These are phyloP conservation scores for Gossypium longicalyx DNA, from an alignment of 345 rosid species.

Conservation along the genomic window DNA sequence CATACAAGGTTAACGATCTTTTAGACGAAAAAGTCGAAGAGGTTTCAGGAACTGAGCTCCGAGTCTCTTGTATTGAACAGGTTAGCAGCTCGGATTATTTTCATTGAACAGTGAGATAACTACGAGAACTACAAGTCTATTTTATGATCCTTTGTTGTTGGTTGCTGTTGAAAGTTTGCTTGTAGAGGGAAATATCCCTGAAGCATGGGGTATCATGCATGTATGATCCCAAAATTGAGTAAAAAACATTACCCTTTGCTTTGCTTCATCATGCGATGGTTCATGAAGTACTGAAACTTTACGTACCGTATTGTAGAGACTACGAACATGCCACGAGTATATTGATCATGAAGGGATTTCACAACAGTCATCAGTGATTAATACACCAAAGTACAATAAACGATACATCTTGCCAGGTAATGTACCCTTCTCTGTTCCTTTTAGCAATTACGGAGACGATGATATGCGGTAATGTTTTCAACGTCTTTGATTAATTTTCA, in stretches of 20 bases:
- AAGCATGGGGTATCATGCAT: too few relatives aligned
- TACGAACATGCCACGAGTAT: constrained; percentile 76
- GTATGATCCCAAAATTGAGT: too few relatives aligned
- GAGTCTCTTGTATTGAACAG: constrained; percentile 85
- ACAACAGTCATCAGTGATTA: constrained; percentile 69
- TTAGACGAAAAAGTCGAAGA: constrained; percentile 83
- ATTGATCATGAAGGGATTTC: constrained; percentile 83
- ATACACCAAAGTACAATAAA: constrained; percentile 85
- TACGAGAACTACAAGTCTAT: too few relatives aligned
- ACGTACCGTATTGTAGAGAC: constrained; percentile 46
- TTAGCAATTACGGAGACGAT: not conserved
- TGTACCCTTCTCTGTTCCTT: not conserved
- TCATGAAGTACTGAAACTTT: not conserved
- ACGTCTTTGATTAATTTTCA: constrained; percentile 25
- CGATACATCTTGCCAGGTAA: constrained; percentile 84
- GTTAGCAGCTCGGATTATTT: constrained; percentile 29
- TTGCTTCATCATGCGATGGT: not conserved
- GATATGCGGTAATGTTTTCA: constrained; percentile 6
- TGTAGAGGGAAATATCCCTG: not conserved
- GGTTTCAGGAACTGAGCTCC: constrained; percentile 67
- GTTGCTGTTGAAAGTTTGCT: not conserved
- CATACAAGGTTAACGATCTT: constrained; percentile 79
- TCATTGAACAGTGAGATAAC: not conserved
- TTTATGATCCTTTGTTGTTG: not conserved
- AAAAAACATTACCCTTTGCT: too few relatives aligned